Evolutionary conservation across 176 grass and related monocot genomes (phyloP), one percentile per base, ranked within the genome.

Genomic region (Oryza officinalis): DNA sequence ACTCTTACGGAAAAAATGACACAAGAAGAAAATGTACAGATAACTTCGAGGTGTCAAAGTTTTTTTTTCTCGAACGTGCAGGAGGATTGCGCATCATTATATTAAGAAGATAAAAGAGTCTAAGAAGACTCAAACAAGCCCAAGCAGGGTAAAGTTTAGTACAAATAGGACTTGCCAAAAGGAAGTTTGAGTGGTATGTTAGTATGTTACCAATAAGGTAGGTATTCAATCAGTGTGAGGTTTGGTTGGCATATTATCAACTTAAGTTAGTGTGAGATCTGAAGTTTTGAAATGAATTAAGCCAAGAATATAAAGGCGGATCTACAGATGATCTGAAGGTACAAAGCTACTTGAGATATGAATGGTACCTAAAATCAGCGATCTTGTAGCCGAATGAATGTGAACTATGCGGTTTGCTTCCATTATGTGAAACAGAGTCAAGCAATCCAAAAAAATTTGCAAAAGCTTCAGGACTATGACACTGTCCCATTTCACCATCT

Each of bases 371-470:
- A 86, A 91, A 93, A 83, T 94, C 88, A 73, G 94, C 78, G 81
- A 94, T 89, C 65, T 90, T 92, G 72, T 89, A 88, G 13, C 86
- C 82, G 61, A 95, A 94, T 52, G 90, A 88, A 61, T 89, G 83
- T 40, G 92, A 91, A 89, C 52, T 85, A 71, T 86, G 81, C 3
- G 79, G 38, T 79, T 80, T 88, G 87, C 70, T 89, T 65, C 86
- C 84, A 82, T 79, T 81, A 77, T 93, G 87, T 31, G 92, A 87
- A 90, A 98, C 65, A 61, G 87, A 94, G 69, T 98, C 92, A 41
- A 98, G 95, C 85, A 98, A 89, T 45, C 95, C 95, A 90, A 98
- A 80, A 87, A 88, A 98, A 41, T 90, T 95, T 67, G 87, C 49
- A 63, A 98, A 93, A 71, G 87, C 87, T 67, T 98, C 92, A 80